phyloP scores from a whole-genome alignment of 1,284 basidiomycete genomes.

The Cryptococcus sp. region DNA sequence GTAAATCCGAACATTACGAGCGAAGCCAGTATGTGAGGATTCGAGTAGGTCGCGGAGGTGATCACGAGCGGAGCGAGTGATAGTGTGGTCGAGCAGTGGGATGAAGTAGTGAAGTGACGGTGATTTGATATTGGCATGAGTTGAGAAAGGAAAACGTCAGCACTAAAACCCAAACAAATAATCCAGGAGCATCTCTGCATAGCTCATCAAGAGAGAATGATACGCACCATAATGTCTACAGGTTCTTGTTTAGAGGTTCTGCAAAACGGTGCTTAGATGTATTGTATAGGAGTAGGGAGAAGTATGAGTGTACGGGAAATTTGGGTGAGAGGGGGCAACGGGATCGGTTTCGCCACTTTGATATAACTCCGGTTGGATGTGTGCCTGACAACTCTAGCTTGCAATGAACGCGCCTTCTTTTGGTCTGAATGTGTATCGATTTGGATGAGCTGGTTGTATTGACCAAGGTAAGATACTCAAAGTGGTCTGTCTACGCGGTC shows the following conservation, averaged over 20 bases:
- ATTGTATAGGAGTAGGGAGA: no score
- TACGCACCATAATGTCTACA: constrained; percentile 41
- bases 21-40: background rate
- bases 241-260: constrained; percentile 15
- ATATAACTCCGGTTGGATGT: no score
- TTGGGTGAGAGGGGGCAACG: background rate
- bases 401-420: no score
- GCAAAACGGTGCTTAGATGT: constrained; percentile 34
- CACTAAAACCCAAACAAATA: background rate
- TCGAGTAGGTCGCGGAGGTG: background rate
- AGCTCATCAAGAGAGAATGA: background rate
- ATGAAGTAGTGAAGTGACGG: constrained; percentile 2
- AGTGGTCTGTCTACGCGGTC: no score
- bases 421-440: no score
- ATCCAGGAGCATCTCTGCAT: background rate
- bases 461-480: no score
- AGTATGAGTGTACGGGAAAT: background rate
- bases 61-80: background rate
- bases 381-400: no score
- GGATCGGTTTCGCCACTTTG: background rate
- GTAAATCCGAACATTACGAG: background rate
- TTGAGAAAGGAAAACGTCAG: constrained; percentile 2
- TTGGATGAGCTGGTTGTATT: no score
- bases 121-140: background rate
- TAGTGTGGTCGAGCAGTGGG: background rate